A percentile compares a stretch with the other conserved stretches of the same genome.
phyloP scores from a whole-genome alignment of 2,329 filamentous ascomycete species.

The Botrytis porri region DNA sequence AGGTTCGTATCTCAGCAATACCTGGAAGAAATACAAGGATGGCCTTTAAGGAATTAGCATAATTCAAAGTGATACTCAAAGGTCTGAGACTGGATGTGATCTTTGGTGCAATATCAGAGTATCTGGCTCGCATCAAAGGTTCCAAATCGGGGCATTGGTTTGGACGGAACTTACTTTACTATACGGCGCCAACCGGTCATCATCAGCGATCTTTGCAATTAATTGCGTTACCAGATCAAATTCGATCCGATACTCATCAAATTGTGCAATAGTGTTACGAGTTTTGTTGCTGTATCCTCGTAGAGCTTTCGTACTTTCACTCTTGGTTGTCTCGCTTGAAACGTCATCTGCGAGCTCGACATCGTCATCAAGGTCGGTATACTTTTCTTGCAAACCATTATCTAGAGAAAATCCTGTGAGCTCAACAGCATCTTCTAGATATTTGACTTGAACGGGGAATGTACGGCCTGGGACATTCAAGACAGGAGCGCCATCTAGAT shows the following conservation, averaged over 20 bases:
- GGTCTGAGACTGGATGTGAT: not conserved
- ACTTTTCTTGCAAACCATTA: constrained; percentile 45
- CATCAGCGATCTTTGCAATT: constrained; percentile 70
- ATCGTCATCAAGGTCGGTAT: constrained; percentile 64
- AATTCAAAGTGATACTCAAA: not conserved
- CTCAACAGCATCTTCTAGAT: constrained; percentile 90
- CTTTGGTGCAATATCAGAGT: not conserved
- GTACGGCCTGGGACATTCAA: constrained; percentile 89
- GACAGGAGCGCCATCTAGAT: constrained; percentile 80
- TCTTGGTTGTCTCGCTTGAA: constrained; percentile 44
- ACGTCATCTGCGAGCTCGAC: constrained; percentile 47
- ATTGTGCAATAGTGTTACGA: constrained; percentile 66
- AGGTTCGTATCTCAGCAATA: constrained; percentile 83
- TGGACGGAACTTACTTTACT: constrained; percentile 52
- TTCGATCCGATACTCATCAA: constrained; percentile 90
- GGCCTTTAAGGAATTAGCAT: constrained; percentile 49
- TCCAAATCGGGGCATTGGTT: not conserved
- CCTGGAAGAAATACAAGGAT: constrained; percentile 94
- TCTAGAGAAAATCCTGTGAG: constrained; percentile 70
- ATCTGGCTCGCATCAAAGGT: not conserved
- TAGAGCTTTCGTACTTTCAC: constrained; percentile 62
- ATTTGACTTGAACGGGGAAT: constrained; percentile 85
- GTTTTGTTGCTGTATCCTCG: constrained; percentile 74
- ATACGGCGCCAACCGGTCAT: constrained; percentile 63
- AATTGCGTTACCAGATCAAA: constrained; percentile 82